Conservation (phyloP, 164 flowering plant species). For the Magnolia changhungtana region DNA sequence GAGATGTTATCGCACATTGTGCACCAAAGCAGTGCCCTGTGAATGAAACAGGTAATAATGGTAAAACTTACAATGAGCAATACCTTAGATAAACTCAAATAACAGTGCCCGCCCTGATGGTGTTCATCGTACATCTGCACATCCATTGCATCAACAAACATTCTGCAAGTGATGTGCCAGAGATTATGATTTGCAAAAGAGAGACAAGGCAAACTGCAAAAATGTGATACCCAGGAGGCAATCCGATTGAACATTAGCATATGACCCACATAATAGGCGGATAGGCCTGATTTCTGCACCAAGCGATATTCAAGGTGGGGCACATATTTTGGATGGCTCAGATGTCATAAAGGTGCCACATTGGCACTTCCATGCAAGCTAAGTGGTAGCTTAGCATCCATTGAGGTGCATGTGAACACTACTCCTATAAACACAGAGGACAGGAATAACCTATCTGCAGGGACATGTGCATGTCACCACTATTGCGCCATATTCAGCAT, state of each 20-base stretch:
- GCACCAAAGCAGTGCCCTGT: too few species aligned
- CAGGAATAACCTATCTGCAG: too few species aligned
- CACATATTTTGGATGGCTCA: neutral
- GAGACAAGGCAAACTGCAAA: neutral
- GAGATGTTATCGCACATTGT: too few species aligned
- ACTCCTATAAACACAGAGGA: too few species aligned
- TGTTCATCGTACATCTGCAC: constrained; percentile 73
- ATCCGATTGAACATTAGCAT: neutral
- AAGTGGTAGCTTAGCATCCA: neutral
- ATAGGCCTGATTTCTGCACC: neutral
- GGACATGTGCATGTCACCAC: too few species aligned
- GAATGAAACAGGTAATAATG: too few species aligned
- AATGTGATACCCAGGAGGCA: neutral
- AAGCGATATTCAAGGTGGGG: neutral
- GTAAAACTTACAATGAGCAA: neutral
- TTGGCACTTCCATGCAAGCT: neutral
- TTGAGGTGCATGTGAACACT: too few species aligned
- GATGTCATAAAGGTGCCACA: neutral
- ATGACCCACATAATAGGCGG: neutral
- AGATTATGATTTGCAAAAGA: neutral
- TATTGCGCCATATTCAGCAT: neutral
- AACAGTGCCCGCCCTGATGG: constrained; percentile 65
- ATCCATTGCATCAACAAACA: constrained; percentile 94
- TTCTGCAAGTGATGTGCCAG: constrained; percentile 38
- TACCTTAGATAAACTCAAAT: constrained; percentile 75